Conservation (phyloP, 768 basidiomycete species). For the Polyporus arcularius region DNA sequence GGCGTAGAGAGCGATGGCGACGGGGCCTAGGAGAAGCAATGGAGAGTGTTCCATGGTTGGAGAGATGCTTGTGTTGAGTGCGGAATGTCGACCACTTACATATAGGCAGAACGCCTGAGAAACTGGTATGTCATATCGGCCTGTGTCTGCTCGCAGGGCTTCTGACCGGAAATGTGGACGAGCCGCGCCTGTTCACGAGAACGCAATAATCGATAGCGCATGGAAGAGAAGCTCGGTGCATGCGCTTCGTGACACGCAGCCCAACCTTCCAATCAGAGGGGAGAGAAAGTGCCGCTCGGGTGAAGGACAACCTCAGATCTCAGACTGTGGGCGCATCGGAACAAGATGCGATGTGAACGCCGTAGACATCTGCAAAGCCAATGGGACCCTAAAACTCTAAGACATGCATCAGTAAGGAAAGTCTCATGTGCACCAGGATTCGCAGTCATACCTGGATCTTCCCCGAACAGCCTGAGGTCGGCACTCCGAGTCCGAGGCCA, state of each 20-base stretch:
- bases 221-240: neutral
- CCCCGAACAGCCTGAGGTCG: neutral
- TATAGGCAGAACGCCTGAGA: neutral
- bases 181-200: neutral
- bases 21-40: conserved; percentile 10
- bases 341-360: neutral
- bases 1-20: neutral
- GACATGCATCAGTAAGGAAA: neutral
- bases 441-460: neutral
- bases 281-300: neutral
- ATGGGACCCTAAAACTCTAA: too few species aligned
- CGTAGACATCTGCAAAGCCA: too few species aligned
- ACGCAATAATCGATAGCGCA: neutral
- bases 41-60: conserved; percentile 15
- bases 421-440: neutral
- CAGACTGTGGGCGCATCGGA: too few species aligned
- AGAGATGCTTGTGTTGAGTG: neutral
- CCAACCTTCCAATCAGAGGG: neutral
- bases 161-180: neutral
- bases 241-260: neutral
- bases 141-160: neutral
- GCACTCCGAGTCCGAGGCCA: too few species aligned
- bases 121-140: neutral
- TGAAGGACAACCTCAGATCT: neutral
- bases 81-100: neutral